Conservation (phyloP, 768 basidiomycete genomes). For the Neoboletus magnificus region DNA sequence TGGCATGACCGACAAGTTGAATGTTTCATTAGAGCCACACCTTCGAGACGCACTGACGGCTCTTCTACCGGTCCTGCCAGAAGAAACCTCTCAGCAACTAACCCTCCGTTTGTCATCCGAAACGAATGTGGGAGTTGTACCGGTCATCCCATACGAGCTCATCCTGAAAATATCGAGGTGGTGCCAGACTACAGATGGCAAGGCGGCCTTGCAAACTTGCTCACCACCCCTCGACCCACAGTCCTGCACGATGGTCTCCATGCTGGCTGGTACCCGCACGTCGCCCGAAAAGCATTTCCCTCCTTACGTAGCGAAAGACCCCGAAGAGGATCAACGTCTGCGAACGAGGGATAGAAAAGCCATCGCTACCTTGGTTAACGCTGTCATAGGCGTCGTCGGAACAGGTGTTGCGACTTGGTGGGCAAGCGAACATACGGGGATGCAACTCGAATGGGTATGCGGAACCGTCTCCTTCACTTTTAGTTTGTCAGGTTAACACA, state of each 20-base stretch:
- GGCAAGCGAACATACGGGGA: conserved; percentile 59
- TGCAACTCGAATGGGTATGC: conserved; percentile 77
- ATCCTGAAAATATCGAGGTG: conserved; percentile 63
- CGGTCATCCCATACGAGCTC: conserved; percentile 60
- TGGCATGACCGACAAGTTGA: conserved; percentile 35
- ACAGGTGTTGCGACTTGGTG: conserved; percentile 71
- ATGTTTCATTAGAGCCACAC: conserved; percentile 68
- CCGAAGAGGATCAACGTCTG: conserved; percentile 45
- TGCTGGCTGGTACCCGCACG: conserved; percentile 76
- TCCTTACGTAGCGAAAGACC: conserved; percentile 42
- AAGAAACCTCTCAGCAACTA: conserved; percentile 42
- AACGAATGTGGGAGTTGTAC: conserved; percentile 5
- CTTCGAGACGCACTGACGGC: conserved; percentile 47
- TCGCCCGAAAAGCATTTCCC: conserved; percentile 75
- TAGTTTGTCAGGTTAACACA: conserved; percentile 3
- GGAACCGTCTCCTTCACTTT: background rate
- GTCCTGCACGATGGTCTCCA: conserved; percentile 65
- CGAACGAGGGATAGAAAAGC: conserved; percentile 57
- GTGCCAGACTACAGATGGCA: conserved; percentile 55
- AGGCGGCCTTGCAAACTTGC: conserved; percentile 34
- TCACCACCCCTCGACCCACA: conserved; percentile 47
- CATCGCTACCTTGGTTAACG: conserved; percentile 69
- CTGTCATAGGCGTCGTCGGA: conserved; percentile 62
- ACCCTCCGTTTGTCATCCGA: conserved; percentile 33
- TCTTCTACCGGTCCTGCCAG: conserved; percentile 46